Base-by-base conservation (phyloP, 2,329 filamentous ascomycete species). In the Periconia digitata region DNA sequence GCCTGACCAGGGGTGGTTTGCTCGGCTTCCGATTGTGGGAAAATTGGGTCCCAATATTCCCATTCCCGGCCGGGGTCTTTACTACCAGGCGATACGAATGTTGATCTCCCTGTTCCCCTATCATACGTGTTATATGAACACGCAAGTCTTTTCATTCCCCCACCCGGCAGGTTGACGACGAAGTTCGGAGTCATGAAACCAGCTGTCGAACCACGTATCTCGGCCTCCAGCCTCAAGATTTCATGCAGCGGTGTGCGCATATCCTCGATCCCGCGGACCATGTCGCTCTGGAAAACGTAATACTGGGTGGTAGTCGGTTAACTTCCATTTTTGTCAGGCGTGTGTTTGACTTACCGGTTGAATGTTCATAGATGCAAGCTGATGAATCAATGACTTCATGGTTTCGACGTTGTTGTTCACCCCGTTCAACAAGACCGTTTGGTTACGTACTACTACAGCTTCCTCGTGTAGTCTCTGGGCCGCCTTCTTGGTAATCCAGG, bases 101-200 rank as follows among this genome's bases (percentile, higher is more conserved):
- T 38, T 17, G 35, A 38, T 17, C 35, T 12, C 16, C 35, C 35
- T 7, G 35, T 38, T 7, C 16, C 18, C 35, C 35, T 38, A 17
- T 38, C 35, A 17, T 38, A 38, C 35, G 35, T 10, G 16, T 38
- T 17, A 17, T 38, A 38, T 17, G 35, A 38, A 17, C 35, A 38
- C 8, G 35, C 35, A 8, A 38, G 16, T 38, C 35, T 38, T 17
- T 38, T 38, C 8, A 8, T 17, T 17, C 35, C 35, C 7, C 35
- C 35, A 17, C 35, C 35, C 8, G 35, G 82, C 8, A 85, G 74
- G 62, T 85, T 81, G 16, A 84, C 80, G 12, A 85, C 76, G 57
- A 84, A 85, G 38, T 77, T 73, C 0, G 83, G 82, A 67, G 74
- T 82, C 69, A 78, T 74, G 66, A 83, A 84, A 2, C 82, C 82